phyloP scores from a whole-genome alignment of 495 filamentous ascomycete genomes.

The Hyaloscypha hepaticicola region DNA sequence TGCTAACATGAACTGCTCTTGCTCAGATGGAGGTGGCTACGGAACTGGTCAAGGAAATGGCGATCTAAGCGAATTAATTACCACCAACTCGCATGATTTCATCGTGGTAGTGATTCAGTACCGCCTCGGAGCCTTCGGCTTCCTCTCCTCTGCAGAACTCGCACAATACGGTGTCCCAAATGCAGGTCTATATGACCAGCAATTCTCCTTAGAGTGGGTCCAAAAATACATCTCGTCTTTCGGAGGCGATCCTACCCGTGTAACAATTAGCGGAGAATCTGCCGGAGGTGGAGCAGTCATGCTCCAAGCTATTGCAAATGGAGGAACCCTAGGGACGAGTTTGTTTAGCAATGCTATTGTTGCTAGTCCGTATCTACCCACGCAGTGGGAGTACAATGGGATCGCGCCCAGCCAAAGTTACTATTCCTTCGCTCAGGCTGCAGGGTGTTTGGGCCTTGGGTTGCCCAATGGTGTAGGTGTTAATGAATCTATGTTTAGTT shows the following conservation, averaged over 20 bases:
- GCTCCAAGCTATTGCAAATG: constrained; percentile 61
- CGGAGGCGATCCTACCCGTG: constrained; percentile 60
- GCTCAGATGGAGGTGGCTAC: constrained; percentile 62
- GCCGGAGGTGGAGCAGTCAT: constrained; percentile 66
- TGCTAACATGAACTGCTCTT: too few relatives aligned
- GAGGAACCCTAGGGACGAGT: constrained; percentile 33
- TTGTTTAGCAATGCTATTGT: constrained; percentile 25
- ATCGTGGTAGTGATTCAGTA: constrained; percentile 65
- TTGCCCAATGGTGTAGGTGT: too few relatives aligned
- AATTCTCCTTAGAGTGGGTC: constrained; percentile 71
- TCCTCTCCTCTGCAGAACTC: constrained; percentile 46
- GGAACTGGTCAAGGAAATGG: constrained; percentile 45
- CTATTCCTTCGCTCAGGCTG: constrained; percentile 50
- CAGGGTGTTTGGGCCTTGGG: too few relatives aligned
- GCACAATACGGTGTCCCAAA: constrained; percentile 54
- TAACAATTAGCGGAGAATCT: constrained; percentile 71
- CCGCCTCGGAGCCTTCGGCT: constrained; percentile 64
- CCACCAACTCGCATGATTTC: constrained; percentile 43
- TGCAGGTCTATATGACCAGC: constrained; percentile 65
- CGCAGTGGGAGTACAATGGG: constrained; percentile 50
- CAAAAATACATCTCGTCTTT: constrained; percentile 66
- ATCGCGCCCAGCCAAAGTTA: constrained; percentile 53
- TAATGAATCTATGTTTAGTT: constrained; percentile 46
- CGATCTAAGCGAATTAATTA: constrained; percentile 45
- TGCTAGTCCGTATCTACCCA: constrained; percentile 42